Conservation (phyloP, 2,329 filamentous ascomycete species). For the Xylaria sp. region DNA sequence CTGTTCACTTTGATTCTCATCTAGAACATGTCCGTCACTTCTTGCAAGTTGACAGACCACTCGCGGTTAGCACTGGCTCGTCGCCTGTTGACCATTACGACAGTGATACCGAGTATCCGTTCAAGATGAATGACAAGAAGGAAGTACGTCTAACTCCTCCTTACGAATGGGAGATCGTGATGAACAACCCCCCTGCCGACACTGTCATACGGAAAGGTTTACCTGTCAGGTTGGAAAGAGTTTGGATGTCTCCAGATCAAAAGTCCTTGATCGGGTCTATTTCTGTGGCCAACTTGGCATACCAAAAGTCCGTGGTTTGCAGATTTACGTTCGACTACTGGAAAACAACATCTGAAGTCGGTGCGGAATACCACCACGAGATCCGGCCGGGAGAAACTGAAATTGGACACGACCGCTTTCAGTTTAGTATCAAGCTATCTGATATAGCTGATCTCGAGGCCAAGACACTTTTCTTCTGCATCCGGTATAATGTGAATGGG, state of each 20-base stretch:
- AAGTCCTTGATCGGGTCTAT: constrained; percentile 86
- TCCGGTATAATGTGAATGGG: constrained; percentile 86
- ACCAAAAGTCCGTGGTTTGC: constrained; percentile 88
- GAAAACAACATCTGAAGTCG: constrained; percentile 97
- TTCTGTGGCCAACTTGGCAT: constrained; percentile 87
- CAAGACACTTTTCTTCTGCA: constrained; percentile 92
- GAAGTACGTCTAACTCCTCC: constrained; percentile 60
- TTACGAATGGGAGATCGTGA: constrained; percentile 87
- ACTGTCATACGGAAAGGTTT: constrained; percentile 69
- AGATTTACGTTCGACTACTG: constrained; percentile 97
- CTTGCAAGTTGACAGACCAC: constrained; percentile 88
- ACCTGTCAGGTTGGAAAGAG: constrained; percentile 83
- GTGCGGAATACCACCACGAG: constrained; percentile 87
- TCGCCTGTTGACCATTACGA: constrained; percentile 91
- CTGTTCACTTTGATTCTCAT: constrained; percentile 97
- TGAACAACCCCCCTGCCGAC: constrained; percentile 83
- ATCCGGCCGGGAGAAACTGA: constrained; percentile 73
- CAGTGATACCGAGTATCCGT: constrained; percentile 90
- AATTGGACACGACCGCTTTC: constrained; percentile 85
- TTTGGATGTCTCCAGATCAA: constrained; percentile 89
- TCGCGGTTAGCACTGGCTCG: constrained; percentile 94
- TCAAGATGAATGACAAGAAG: constrained; percentile 65
- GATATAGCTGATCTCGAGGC: constrained; percentile 91
- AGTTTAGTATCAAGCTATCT: constrained; percentile 91
- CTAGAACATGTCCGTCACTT: constrained; percentile 97